Percentiles rank a stretch among this genome's conserved stretches.
Conservation (phyloP, 257 asterid species). For the Solanum sparsipilum region DNA sequence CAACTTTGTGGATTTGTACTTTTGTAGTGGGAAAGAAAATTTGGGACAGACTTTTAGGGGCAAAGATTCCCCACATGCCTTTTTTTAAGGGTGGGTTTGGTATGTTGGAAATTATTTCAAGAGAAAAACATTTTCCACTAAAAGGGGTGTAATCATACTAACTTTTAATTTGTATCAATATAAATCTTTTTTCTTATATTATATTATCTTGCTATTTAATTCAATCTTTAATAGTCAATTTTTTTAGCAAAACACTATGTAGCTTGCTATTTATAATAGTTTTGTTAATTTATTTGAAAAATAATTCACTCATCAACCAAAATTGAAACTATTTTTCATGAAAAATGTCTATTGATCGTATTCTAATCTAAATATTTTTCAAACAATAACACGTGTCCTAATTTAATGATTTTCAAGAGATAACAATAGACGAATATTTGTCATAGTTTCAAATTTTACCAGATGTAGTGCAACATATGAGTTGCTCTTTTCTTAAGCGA, state of each 20-base stretch:
- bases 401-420: not conserved
- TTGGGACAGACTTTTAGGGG: not conserved
- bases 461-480: not conserved
- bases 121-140: not conserved
- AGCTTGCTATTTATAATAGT: not conserved
- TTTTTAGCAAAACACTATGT: too few species aligned
- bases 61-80: not conserved
- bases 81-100: not conserved
- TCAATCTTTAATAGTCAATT: not conserved
- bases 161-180: not conserved
- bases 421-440: not conserved
- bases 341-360: too few species aligned
- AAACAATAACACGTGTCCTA: too few species aligned
- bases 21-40: not conserved
- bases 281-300: not conserved
- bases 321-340: not conserved
- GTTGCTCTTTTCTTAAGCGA: too few species aligned
- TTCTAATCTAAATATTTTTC: not conserved
- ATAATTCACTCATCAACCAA: not conserved
- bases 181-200: not conserved
- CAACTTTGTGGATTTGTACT: not conserved
- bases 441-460: not conserved
- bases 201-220: not conserved
- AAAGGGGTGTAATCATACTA: not conserved
- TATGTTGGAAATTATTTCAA: not conserved